A percentile compares a stretch with the other conserved stretches of the same genome.
phyloP scores from a whole-genome alignment of 768 basidiomycete species.

The Rubroboletus pulcherrimus region DNA sequence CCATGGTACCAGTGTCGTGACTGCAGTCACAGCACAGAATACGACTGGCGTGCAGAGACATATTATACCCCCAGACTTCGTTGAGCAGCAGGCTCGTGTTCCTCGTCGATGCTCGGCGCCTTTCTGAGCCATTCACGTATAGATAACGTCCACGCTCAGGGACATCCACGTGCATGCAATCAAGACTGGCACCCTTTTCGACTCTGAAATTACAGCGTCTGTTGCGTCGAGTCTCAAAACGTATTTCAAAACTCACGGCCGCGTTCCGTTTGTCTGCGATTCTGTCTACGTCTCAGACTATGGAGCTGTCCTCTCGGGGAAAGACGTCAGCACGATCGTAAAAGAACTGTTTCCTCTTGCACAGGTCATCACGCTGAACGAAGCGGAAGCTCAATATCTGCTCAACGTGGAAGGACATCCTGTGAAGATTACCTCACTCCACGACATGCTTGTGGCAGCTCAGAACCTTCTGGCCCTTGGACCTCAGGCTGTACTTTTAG shows the following conservation, averaged over 20 bases:
- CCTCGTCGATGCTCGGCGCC: background rate
- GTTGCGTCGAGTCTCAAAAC: background rate
- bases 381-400: background rate
- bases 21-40: conserved; percentile 1
- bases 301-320: background rate
- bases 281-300: background rate
- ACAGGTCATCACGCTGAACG: background rate
- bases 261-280: background rate
- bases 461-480: background rate
- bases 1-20: conserved; percentile 6
- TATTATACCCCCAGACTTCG: background rate
- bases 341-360: background rate
- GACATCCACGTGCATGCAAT: background rate
- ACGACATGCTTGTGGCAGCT: background rate
- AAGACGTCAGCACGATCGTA: background rate
- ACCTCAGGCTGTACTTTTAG: background rate
- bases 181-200: conserved; percentile 2
- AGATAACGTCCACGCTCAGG: background rate
- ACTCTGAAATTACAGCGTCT: background rate
- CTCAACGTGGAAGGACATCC: background rate
- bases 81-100: background rate
- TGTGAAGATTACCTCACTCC: background rate
- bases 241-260: background rate
- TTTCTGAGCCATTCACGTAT: background rate
- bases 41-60: background rate